A percentile compares a stretch with the other conserved stretches of the same genome.
Evolutionary conservation across 208 protist species (phyloP).

Genomic region (Borovskyia barvae): DNA sequence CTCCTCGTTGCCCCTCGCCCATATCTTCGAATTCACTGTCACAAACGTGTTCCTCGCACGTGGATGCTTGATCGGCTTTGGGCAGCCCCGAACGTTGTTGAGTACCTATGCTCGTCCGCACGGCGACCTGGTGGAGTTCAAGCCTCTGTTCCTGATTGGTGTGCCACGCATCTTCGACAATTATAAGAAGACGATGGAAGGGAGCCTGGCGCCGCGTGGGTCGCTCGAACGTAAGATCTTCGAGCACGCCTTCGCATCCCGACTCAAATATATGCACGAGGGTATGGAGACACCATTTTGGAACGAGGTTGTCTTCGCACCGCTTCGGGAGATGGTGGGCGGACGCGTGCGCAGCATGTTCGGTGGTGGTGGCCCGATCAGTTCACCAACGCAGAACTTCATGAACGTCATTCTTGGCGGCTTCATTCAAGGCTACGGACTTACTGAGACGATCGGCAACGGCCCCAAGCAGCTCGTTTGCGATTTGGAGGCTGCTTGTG

Average conservation of each 20-base stretch:
- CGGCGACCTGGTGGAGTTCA: slow-evolving; percentile 75
- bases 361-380: slow-evolving; percentile 76
- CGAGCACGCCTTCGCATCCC: slow-evolving; percentile 54
- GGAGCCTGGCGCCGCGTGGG: slow-evolving; percentile 48
- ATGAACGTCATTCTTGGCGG: slow-evolving; percentile 73
- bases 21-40: slow-evolving; percentile 92
- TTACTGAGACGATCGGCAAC: slow-evolving; percentile 88
- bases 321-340: slow-evolving; percentile 61
- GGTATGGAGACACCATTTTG: slow-evolving; percentile 78
- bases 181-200: slow-evolving; percentile 84
- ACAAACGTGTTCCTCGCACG: slow-evolving; percentile 65
- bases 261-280: slow-evolving; percentile 41
- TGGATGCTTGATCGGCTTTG: slow-evolving; percentile 74
- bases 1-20: slow-evolving; percentile 87
- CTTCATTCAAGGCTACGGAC: slow-evolving; percentile 84
- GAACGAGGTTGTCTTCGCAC: slow-evolving; percentile 79
- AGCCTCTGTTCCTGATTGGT: slow-evolving; percentile 79
- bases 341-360: slow-evolving; percentile 62
- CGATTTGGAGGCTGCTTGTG: slow-evolving; percentile 46
- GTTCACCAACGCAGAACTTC: slow-evolving; percentile 70
- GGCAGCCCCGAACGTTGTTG: slow-evolving; percentile 71
- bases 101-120: slow-evolving; percentile 60
- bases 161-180: slow-evolving; percentile 90
- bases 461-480: slow-evolving; percentile 55
- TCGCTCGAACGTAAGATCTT: slow-evolving; percentile 76